phyloP scores from a whole-genome alignment of 2,329 filamentous ascomycete genomes.

The Monilinia polystroma region DNA sequence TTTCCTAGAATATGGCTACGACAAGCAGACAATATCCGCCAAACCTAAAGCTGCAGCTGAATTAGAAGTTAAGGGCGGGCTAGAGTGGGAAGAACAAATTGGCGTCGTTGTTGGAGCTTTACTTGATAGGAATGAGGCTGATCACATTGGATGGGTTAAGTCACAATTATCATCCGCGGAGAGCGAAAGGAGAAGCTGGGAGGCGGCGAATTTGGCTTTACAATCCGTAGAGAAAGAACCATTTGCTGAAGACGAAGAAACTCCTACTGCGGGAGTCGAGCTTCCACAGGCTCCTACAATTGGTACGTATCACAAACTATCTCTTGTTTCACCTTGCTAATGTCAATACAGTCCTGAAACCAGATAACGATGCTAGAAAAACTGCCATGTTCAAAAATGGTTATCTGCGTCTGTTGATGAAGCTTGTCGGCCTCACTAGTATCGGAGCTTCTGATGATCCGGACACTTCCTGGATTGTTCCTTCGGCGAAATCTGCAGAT shows the following conservation, averaged over 20 bases:
- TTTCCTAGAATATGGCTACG: slow-evolving; percentile 87
- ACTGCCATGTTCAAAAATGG: slow-evolving; percentile 85
- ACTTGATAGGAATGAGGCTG: slow-evolving; percentile 73
- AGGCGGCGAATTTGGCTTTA: slow-evolving; percentile 65
- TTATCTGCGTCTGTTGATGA: slow-evolving; percentile 81
- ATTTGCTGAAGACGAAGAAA: slow-evolving; percentile 41
- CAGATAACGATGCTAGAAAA: slow-evolving; percentile 65
- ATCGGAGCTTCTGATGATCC: slow-evolving; percentile 60
- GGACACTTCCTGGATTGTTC: slow-evolving; percentile 77
- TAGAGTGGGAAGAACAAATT: slow-evolving; percentile 64
- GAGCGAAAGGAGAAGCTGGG: slow-evolving; percentile 74
- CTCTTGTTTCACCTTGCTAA: slow-evolving; percentile 28
- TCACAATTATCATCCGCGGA: slow-evolving; percentile 65
- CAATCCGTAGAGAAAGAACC: slow-evolving; percentile 46
- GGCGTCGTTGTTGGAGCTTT: slow-evolving; percentile 77
- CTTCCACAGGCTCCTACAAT: slow-evolving; percentile 50
- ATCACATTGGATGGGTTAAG: slow-evolving; percentile 81
- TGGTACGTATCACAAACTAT: slow-evolving; percentile 46
- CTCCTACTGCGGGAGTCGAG: slow-evolving; percentile 37
- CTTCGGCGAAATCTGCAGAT: slow-evolving; percentile 61
- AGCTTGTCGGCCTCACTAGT: slow-evolving; percentile 67
- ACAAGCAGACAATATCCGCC: slow-evolving; percentile 69
- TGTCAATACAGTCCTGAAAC: slow-evolving; percentile 33
- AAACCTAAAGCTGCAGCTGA: slow-evolving; percentile 72
- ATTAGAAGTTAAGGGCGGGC: slow-evolving; percentile 74